Conservation (phyloP, 176 grass and related monocot species). For the Alloteropsis semialata region DNA sequence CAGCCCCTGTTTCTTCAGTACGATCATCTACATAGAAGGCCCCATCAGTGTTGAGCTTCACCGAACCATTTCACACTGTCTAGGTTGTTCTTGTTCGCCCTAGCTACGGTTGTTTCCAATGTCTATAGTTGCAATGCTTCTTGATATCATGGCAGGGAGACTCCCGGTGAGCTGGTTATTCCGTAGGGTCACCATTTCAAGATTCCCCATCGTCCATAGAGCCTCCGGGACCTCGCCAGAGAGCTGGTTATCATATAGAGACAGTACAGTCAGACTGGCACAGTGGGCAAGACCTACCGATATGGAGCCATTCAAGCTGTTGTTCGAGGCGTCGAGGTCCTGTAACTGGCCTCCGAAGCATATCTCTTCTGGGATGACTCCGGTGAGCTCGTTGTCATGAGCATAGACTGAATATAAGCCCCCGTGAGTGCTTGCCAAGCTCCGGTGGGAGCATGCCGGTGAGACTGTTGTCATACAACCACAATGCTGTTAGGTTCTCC, state of each 20-base stretch:
- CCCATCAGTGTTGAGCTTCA: no score
- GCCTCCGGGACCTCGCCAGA: conserved; percentile 46
- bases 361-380: conserved; percentile 41
- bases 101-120: conserved; percentile 57
- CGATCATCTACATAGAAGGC: no score
- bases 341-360: conserved; percentile 27
- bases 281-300: conserved; percentile 47
- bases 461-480: conserved; percentile 42
- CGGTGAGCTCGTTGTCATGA: conserved; percentile 44
- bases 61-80: no score
- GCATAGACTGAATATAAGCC: conserved; percentile 7
- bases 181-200: background rate
- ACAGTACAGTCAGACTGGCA: conserved; percentile 1
- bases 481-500: conserved; percentile 29
- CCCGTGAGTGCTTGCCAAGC: conserved; percentile 39
- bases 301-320: conserved; percentile 28
- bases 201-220: conserved; percentile 33
- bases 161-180: conserved; percentile 50
- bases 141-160: conserved; percentile 25
- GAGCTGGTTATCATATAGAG: conserved; percentile 37
- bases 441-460: conserved; percentile 53
- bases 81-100: no score
- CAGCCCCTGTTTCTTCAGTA: no score
- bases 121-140: conserved; percentile 27
- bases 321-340: background rate